Base-by-base conservation (phyloP, 169 alveolate genomes). In the Plasmodium malariae region DNA sequence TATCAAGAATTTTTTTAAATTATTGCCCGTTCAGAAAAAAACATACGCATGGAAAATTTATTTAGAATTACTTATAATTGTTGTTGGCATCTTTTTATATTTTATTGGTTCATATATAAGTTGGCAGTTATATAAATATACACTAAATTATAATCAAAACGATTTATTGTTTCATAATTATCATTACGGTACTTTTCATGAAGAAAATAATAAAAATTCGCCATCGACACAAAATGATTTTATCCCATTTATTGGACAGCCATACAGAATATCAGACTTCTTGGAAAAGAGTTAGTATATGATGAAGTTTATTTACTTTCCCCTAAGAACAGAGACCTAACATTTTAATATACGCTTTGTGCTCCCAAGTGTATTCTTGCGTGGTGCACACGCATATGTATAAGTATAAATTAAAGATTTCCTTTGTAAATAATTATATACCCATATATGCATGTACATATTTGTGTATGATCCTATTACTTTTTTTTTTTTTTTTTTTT, bases 211-310 rank as follows among this genome's bases (percentile, higher is more conserved):
- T 65, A 65, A 63, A 80, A 80, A 17, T 60, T 4, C 78, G 7
- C 90, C 90, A 26, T 26, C 90, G 7, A 34, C 80, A 43, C 90
- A 80, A 60, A 80, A 48, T 49, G 85, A 80, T 51, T 80, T 80
- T 67, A 60, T 80, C 32, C 90, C 90, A 11, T 80, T 80, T 43
- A 80, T 67, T 67, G 90, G 90, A 19, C 90, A 80, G 48, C 90
- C 90, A 5, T 80, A 80, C 62, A 54, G 83, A 67, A 80, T 80
- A 65, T 80, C 90, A 1, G 90, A 80, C 36, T 80, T 80, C 51
- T 26, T 80, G 32, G 90, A 80, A 57, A 80, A 80, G 40, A 54
- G 57, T 34, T 80, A 80, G 49, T n/a, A n/a, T n/a, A n/a, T n/a
- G n/a, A n/a, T n/a, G n/a, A n/a, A n/a, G n/a, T n/a, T n/a, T n/a